phyloP scores from a whole-genome alignment of 495 filamentous ascomycete species.

The Aspergillus heteromorphus region DNA sequence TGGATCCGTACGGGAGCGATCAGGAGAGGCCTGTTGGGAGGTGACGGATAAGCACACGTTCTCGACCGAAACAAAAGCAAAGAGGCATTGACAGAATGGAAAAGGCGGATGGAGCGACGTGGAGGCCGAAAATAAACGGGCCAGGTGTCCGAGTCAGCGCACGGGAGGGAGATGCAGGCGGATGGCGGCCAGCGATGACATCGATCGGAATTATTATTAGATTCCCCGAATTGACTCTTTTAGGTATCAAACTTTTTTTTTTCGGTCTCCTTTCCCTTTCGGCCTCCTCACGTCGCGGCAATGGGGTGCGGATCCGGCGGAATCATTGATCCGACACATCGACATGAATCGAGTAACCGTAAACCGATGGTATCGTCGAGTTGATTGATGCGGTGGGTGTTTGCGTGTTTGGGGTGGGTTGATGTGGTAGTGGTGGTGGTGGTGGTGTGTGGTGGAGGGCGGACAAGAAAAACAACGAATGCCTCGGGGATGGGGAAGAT shows the following conservation, averaged over 20 bases:
- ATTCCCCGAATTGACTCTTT: conserved; percentile 7
- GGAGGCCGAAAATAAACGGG: background rate
- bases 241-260: conserved; percentile 13
- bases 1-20: conserved; percentile 25
- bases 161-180: background rate
- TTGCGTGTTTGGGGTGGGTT: background rate
- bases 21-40: conserved; percentile 23
- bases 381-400: background rate
- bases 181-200: conserved; percentile 16
- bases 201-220: conserved; percentile 9
- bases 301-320: background rate
- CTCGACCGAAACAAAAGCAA: conserved; percentile 6
- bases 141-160: conserved; percentile 8
- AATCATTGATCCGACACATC: background rate
- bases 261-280: background rate
- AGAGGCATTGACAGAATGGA: conserved; percentile 1
- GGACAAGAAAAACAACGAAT: conserved; percentile 25
- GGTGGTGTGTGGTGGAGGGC: background rate
- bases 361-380: background rate
- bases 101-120: background rate
- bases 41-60: conserved; percentile 14
- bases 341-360: background rate
- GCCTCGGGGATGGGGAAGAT: conserved; percentile 6
- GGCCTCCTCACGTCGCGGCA: background rate
- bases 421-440: background rate